Conservation (phyloP, 2,329 filamentous ascomycete species). For the Fonsecaea pedrosoi region DNA sequence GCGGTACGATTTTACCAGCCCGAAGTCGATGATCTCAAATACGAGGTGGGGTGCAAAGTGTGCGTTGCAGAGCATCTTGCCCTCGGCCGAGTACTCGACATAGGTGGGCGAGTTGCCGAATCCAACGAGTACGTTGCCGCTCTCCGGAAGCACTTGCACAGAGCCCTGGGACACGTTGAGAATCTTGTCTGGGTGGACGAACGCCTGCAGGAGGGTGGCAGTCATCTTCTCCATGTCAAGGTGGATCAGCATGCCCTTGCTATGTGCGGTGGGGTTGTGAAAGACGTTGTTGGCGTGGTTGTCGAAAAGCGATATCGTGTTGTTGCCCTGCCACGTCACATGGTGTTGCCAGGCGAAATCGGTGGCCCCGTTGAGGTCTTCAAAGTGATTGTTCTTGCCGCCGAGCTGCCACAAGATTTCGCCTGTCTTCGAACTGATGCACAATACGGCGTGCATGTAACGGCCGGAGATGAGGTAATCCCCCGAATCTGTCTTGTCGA, state of each 20-base stretch:
- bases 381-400: conserved; percentile 57
- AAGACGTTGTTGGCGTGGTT: conserved; percentile 44
- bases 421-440: conserved; percentile 57
- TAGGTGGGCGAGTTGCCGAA: conserved; percentile 59
- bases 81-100: conserved; percentile 54
- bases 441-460: conserved; percentile 56
- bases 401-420: conserved; percentile 61
- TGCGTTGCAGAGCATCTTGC: conserved; percentile 59
- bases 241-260: conserved; percentile 53
- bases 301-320: conserved; percentile 49
- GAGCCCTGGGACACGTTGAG: conserved; percentile 51
- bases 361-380: conserved; percentile 51
- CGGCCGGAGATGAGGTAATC: conserved; percentile 63
- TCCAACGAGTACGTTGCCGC: conserved; percentile 56
- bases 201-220: conserved; percentile 50
- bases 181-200: conserved; percentile 48
- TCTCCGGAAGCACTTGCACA: conserved; percentile 49
- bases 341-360: conserved; percentile 62
- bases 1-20: conserved; percentile 60
- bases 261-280: conserved; percentile 42
- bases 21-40: conserved; percentile 47
- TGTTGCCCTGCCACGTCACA: conserved; percentile 50
- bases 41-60: conserved; percentile 54
- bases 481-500: conserved; percentile 59
- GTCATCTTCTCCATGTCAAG: conserved; percentile 54